Percentiles rank a stretch among this genome's conserved stretches.
Evolutionary conservation across 352 stramenopile species (phyloP).

Genomic region (Phytopythium chamaehyphon): DNA sequence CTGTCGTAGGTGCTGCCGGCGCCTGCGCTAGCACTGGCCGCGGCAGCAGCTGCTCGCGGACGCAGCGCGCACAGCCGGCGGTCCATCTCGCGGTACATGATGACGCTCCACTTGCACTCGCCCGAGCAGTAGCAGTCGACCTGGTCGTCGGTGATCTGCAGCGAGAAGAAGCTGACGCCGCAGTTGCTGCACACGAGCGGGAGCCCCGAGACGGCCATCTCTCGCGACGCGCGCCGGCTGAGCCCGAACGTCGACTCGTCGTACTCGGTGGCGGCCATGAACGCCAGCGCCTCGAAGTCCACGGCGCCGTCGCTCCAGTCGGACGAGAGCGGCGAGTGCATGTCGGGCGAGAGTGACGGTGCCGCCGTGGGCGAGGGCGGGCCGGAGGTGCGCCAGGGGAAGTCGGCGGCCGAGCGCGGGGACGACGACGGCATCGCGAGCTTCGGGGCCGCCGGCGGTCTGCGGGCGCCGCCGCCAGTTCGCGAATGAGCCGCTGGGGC

Average conservation of each 20-base stretch:
- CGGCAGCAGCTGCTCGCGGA: no score
- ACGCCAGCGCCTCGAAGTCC: slow-evolving; percentile 41
- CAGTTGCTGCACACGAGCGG: slow-evolving; percentile 81
- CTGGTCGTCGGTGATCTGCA: slow-evolving; percentile 57
- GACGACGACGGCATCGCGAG: neutral
- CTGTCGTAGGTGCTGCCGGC: slow-evolving; percentile 17
- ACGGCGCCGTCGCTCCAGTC: slow-evolving; percentile 25
- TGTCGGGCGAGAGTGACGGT: neutral
- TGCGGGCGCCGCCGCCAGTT: neutral
- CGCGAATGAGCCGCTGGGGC: neutral
- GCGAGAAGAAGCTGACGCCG: slow-evolving; percentile 77
- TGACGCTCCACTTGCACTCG: slow-evolving; percentile 88
- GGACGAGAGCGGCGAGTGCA: slow-evolving; percentile 2
- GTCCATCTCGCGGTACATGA: slow-evolving; percentile 83
- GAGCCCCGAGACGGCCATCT: slow-evolving; percentile 46
- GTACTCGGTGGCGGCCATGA: slow-evolving; percentile 20
- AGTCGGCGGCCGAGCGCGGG: slow-evolving; percentile 5
- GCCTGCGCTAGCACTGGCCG: slow-evolving; percentile 7
- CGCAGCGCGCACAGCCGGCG: slow-evolving; percentile 53
- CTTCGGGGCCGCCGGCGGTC: neutral
- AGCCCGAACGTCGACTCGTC: slow-evolving; percentile 15
- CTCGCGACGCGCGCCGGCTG: slow-evolving; percentile 7
- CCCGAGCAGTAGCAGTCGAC: slow-evolving; percentile 82
- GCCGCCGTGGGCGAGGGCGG: no score
- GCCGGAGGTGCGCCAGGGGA: slow-evolving; percentile 7